Base-by-base conservation (phyloP, 2,329 filamentous ascomycete genomes). In the Biscogniauxia marginata region DNA sequence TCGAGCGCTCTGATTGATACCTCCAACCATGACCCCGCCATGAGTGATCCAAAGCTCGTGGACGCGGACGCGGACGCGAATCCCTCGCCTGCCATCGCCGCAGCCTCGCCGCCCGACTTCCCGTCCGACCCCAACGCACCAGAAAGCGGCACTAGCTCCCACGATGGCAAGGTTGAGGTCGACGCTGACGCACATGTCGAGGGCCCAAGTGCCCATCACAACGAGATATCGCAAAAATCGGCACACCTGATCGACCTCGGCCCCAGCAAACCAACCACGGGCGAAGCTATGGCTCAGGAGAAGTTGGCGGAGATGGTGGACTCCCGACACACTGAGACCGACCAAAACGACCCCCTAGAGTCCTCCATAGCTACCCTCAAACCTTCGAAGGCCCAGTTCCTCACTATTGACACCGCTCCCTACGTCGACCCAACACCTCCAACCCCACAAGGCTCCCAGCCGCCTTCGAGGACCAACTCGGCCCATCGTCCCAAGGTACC, bases 381-480 rank as follows among this genome's bases (percentile, higher is more conserved):
- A 60, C 80, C 81, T 19, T 66, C 74, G 19, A 74, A 74, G 18
- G 68, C 74, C 21, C 76, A 79, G 57, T 77, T 77, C 59, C 74
- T 83, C 52, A 75, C 77, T 21, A 77, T 81, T 56, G 77, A 81
- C 58, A 73, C 79, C 9, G 63, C 62, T 16, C 65, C 73, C 4
- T 85, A 85, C 62, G 71, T 85, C 60, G 83, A 86, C 63, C 82
- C 83, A 20, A 84, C 83, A 6, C 82, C 83, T 22, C 75, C 80
- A 3, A 85, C 83, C 0, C 83, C 83, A 11, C 73, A 75, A 51
- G 74, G 74, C 39, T 85, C 83, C 2, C 78, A 80, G 54, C 80
- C 82, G 2, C 77, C 82, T 1, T 86, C 87, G 16, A 75, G 87
- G 74, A 78, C 83, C 67, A 76, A 84, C 68, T 78, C 85, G 67